These are phyloP conservation scores for Leishmania aethiopica DNA, from an alignment of 208 protist species.

Conservation along the genomic window DNA sequence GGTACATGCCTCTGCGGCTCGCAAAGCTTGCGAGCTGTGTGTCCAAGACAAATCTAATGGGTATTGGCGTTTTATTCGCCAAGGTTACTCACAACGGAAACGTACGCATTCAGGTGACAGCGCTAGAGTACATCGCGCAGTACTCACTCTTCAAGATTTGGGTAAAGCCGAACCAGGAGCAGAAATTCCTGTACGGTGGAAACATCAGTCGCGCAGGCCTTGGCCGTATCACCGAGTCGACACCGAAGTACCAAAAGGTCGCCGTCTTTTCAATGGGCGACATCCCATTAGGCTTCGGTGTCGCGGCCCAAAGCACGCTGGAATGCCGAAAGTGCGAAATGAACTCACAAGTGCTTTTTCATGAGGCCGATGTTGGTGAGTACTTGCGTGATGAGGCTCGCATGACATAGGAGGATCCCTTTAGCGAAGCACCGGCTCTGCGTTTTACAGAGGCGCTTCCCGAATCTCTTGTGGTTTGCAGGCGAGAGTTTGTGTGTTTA, in stretches of 20 bases:
- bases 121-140: slow-evolving; percentile 91
- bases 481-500: not conserved
- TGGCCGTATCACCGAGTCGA: slow-evolving; percentile 98
- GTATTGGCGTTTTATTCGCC: slow-evolving; percentile 89
- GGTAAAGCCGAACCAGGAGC: slow-evolving; percentile 99
- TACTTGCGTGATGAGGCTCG: slow-evolving; percentile 98
- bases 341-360: slow-evolving; percentile 96
- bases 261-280: slow-evolving; percentile 98
- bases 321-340: slow-evolving; percentile 97
- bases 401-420: slow-evolving; percentile 59
- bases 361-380: slow-evolving; percentile 98
- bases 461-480: not conserved
- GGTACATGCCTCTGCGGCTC: slow-evolving; percentile 89
- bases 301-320: slow-evolving; percentile 95
- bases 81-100: slow-evolving; percentile 92
- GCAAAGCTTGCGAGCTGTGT: slow-evolving; percentile 89
- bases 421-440: not conserved
- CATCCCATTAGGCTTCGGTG: slow-evolving; percentile 97
- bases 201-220: slow-evolving; percentile 98
- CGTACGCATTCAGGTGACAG: slow-evolving; percentile 91
- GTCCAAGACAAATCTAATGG: slow-evolving; percentile 88
- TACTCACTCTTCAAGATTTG: slow-evolving; percentile 98
- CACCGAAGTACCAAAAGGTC: slow-evolving; percentile 97
- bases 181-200: slow-evolving; percentile 99
- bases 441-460: not conserved